Base-by-base conservation (phyloP, 345 rosid genomes). In the Arabidopsis suecica region DNA sequence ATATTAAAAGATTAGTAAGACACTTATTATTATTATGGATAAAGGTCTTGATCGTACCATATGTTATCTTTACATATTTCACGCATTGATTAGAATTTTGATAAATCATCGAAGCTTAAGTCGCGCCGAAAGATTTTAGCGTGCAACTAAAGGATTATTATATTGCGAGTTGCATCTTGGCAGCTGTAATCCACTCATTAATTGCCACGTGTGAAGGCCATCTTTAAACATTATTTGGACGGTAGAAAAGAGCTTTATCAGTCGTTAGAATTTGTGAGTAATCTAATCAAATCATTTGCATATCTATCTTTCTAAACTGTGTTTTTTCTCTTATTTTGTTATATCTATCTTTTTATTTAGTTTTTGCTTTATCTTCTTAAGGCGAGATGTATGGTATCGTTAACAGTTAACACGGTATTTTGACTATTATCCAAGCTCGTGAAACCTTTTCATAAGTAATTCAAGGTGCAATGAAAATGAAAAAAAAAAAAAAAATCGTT, bases 81-180 rank as follows among this genome's bases (percentile, higher is more conserved):
- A 73, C 64, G 45, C 56, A 45, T 5, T 25, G 32, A 32, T 47
- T 41, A 53, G 30, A 11, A 0, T 22, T 10, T 44, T 30, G 6
- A 13, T 9, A 61, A 69, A 44, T 36, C 18, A 16, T 16, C 18
- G 18, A 16, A 16, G 18, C 18, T 16, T 16, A 16, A 16, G 18
- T 16, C 32, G 69, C 79, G 79, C 75, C 80, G 66, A 76, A 76
- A 76, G 66, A 63, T 53, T 69, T 28, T 47, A 56, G 80, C 80
- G 76, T 77, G 76, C 71, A 55, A 61, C 37, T 55, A 63, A 56
- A 57, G 25, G 75, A 61, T 54, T 63, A 45, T 63, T 69, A 28
- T 69, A 61, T n/a, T 61, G 36, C 22, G 56, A 63, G 34, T 47
- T 58, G 53, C 5, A 69, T 51, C 16, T 32, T 56, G 76, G 28